Evolutionary conservation across 2,329 filamentous ascomycete genomes (phyloP).

Genomic region (Sarocladiaceae sp.): DNA sequence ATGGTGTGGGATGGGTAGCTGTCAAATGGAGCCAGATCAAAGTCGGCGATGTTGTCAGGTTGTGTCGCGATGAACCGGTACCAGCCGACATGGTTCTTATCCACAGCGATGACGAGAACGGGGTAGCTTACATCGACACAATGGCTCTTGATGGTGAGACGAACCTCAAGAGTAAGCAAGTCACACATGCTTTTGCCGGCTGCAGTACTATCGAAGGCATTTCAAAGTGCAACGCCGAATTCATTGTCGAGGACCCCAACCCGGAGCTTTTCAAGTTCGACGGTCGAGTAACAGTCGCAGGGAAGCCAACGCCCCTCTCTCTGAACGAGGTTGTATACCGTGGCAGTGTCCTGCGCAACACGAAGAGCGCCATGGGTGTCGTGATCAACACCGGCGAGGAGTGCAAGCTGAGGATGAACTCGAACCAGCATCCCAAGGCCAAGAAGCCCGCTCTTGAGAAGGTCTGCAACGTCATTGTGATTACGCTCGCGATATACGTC

Average conservation of each 20-base stretch:
- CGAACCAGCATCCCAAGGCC: slow-evolving; percentile 80
- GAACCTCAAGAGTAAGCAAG: slow-evolving; percentile 73
- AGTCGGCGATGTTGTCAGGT: slow-evolving; percentile 45
- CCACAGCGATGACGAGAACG: slow-evolving; percentile 72
- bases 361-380: slow-evolving; percentile 65
- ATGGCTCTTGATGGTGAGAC: slow-evolving; percentile 84
- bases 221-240: slow-evolving; percentile 50
- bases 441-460: slow-evolving; percentile 76
- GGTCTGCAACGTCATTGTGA: slow-evolving; percentile 75
- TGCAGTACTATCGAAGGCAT: slow-evolving; percentile 55
- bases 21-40: slow-evolving; percentile 41
- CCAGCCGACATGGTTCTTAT: slow-evolving; percentile 82
- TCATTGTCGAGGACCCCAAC: slow-evolving; percentile 74
- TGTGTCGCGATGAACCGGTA: slow-evolving; percentile 67
- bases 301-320: slow-evolving; percentile 64
- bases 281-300: slow-evolving; percentile 58
- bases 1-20: slow-evolving; percentile 46
- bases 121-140: slow-evolving; percentile 77
- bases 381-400: slow-evolving; percentile 89
- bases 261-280: slow-evolving; percentile 74
- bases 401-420: slow-evolving; percentile 90
- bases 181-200: slow-evolving; percentile 54
- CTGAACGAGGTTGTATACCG: slow-evolving; percentile 81
- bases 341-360: slow-evolving; percentile 82
- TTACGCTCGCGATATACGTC: slow-evolving; percentile 77